These are phyloP conservation scores for Apiotrichum sp. DNA, from an alignment of 1,284 basidiomycete species.

Conservation along the genomic window DNA sequence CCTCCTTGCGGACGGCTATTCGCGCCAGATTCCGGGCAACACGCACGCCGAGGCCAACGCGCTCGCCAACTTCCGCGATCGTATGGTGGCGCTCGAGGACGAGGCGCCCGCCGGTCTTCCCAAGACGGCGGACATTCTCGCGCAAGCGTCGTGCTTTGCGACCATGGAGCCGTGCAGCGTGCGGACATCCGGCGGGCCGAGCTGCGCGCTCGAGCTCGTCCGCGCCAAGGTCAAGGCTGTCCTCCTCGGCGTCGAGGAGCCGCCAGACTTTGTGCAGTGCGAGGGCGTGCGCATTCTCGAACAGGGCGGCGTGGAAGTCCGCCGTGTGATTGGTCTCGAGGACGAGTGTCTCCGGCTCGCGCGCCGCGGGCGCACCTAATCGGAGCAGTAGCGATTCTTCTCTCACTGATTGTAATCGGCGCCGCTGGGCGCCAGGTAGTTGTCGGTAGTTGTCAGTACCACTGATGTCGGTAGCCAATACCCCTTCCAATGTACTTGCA, in stretches of 20 bases:
- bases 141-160: slow-evolving; percentile 60
- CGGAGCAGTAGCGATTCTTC: background rate
- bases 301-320: slow-evolving; percentile 68
- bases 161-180: slow-evolving; percentile 96
- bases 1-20: slow-evolving; percentile 76
- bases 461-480: too few species aligned
- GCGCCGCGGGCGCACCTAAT: slow-evolving; percentile 49
- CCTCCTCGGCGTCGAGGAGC: slow-evolving; percentile 86
- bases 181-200: slow-evolving; percentile 75
- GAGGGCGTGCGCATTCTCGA: slow-evolving; percentile 73
- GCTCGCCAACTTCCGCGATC: slow-evolving; percentile 60
- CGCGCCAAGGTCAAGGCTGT: slow-evolving; percentile 65
- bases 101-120: slow-evolving; percentile 14
- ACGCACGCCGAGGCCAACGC: slow-evolving; percentile 98
- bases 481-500: too few species aligned
- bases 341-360: slow-evolving; percentile 69
- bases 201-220: slow-evolving; percentile 83
- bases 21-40: slow-evolving; percentile 86
- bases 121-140: slow-evolving; percentile 13
- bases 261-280: slow-evolving; percentile 90
- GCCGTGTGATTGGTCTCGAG: slow-evolving; percentile 62
- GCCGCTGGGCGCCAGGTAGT: too few species aligned
- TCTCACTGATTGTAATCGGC: too few species aligned
- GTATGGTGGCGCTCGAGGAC: slow-evolving; percentile 7
- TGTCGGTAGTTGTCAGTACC: too few species aligned